phyloP scores from a whole-genome alignment of 2,329 filamentous ascomycete species.

The Bipolaris oryzae region DNA sequence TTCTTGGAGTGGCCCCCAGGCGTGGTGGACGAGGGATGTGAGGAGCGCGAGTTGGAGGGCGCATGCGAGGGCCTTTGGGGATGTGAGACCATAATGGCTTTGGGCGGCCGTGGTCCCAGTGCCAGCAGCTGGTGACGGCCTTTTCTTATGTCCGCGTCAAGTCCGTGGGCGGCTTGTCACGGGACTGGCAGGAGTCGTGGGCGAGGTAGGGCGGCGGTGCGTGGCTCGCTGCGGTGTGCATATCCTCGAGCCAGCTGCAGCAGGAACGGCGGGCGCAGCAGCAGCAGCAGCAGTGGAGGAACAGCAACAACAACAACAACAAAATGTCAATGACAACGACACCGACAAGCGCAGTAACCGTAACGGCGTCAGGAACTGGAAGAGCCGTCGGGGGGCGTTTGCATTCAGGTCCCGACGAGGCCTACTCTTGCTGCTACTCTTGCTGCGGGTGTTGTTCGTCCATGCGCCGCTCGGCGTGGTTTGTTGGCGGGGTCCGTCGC shows the following conservation, averaged over 20 bases:
- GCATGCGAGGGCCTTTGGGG: conserved; percentile 28
- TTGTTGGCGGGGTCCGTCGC: conserved; percentile 31
- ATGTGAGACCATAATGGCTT: conserved; percentile 33
- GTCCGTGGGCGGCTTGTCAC: conserved; percentile 1
- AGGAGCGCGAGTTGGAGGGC: conserved; percentile 36
- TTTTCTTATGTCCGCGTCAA: conserved; percentile 1
- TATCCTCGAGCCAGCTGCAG: conserved; percentile 17
- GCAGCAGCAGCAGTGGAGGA: too few species aligned
- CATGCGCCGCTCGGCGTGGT: conserved; percentile 26
- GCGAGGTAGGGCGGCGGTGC: conserved; percentile 22
- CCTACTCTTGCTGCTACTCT: not conserved
- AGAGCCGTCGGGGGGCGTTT: conserved; percentile 6
- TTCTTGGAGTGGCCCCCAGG: conserved; percentile 40
- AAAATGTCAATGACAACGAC: not conserved
- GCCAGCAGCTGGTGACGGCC: conserved; percentile 1
- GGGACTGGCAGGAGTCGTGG: conserved; percentile 6
- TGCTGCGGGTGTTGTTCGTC: conserved; percentile 22
- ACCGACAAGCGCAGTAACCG: not conserved
- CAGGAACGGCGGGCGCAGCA: not conserved
- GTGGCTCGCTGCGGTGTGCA: conserved; percentile 27
- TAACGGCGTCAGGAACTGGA: not conserved
- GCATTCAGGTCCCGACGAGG: conserved; percentile 8
- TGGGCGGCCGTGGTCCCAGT: conserved; percentile 6
- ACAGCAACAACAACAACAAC: not conserved
- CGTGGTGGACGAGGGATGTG: conserved; percentile 29